Evolutionary conservation across 768 basidiomycete species (phyloP).

Genomic region (Mrakia hoshinonis): DNA sequence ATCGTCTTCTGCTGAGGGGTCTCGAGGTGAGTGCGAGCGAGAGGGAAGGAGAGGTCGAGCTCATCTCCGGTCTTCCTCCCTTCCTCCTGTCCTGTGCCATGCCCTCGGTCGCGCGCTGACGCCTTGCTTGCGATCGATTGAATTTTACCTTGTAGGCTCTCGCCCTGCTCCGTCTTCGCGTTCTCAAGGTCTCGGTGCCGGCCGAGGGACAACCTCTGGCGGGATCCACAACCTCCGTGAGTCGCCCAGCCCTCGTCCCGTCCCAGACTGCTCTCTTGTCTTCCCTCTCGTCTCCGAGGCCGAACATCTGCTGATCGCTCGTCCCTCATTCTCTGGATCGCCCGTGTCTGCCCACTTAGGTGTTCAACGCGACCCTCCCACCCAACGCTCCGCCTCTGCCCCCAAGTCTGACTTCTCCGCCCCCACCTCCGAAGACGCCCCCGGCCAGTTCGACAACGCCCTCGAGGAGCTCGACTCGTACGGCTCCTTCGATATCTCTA

Average conservation of each 20-base stretch:
- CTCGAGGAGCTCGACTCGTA: slow-evolving; percentile 8
- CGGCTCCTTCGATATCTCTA: not conserved
- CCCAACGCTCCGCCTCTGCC: not conserved
- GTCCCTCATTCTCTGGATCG: not conserved
- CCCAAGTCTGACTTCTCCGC: not conserved
- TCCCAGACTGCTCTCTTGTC: not conserved
- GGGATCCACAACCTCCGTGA: not conserved
- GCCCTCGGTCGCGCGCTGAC: no score
- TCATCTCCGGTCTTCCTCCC: not conserved
- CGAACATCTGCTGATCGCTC: not conserved
- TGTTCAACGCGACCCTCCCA: not conserved
- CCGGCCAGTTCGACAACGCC: slow-evolving; percentile 7
- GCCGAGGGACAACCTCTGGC: not conserved
- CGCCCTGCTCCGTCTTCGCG: not conserved
- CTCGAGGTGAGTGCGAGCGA: no score
- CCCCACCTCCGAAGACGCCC: not conserved
- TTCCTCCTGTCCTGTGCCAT: not conserved
- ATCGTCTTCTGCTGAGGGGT: no score
- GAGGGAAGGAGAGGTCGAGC: not conserved
- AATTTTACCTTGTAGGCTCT: not conserved
- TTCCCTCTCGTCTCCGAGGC: not conserved
- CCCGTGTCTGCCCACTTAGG: no score
- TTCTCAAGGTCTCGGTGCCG: not conserved
- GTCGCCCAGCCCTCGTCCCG: not conserved
- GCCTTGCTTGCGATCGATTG: no score